Conservation (phyloP, 192 early-diverging fungal species). For the Podila verticillata region DNA sequence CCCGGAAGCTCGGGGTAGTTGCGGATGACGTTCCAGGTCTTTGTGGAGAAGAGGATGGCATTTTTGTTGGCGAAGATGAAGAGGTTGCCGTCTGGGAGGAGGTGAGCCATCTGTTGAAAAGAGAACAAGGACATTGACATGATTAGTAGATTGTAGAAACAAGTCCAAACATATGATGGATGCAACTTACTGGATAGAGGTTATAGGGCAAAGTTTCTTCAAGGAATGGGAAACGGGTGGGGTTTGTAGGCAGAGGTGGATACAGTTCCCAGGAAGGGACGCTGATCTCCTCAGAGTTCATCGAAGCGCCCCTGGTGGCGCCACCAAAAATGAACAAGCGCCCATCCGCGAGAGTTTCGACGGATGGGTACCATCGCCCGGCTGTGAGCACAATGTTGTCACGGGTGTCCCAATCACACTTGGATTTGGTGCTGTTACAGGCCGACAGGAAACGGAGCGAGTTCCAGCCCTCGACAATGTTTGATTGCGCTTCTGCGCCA, state of each 20-base stretch:
- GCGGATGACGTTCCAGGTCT: constrained; percentile 45
- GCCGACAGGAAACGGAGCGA: constrained; percentile 54
- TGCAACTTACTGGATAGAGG: constrained; percentile 41
- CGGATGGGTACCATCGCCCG: constrained; percentile 61
- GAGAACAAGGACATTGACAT: not conserved
- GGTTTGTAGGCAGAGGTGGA: constrained; percentile 51
- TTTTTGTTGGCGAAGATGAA: constrained; percentile 60
- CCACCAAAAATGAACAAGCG: constrained; percentile 63
- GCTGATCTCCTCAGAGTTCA: constrained; percentile 55
- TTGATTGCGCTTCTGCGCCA: constrained; percentile 51
- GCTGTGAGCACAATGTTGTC: constrained; percentile 34
- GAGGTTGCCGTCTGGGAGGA: constrained; percentile 57
- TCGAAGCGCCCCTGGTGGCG: constrained; percentile 46
- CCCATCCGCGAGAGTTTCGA: constrained; percentile 58
- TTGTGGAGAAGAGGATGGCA: constrained; percentile 56
- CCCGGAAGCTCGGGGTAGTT: constrained; percentile 59
- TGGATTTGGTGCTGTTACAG: constrained; percentile 41
- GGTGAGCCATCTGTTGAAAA: constrained; percentile 45
- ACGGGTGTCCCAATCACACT: constrained; percentile 56
- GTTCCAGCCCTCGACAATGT: constrained; percentile 50
- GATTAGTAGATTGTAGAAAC: no score
- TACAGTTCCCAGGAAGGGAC: constrained; percentile 54
- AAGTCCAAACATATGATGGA: not conserved
- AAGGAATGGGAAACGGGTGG: constrained; percentile 52
- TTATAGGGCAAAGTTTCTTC: constrained; percentile 58